These are phyloP conservation scores for Prunus fruticosa DNA, from an alignment of 306 rosid genomes.

Conservation along the genomic window DNA sequence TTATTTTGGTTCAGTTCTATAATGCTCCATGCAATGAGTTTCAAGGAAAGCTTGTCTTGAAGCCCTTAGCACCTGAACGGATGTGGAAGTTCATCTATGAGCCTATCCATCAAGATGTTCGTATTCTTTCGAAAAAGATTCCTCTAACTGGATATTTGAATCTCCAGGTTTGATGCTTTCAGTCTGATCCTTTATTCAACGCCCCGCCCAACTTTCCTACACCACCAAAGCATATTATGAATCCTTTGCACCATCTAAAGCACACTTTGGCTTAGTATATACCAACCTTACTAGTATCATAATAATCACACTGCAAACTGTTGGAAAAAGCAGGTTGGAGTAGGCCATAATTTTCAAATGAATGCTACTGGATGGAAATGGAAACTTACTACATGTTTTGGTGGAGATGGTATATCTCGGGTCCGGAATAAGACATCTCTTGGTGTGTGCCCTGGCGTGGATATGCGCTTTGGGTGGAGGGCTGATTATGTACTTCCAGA, in stretches of 20 bases:
- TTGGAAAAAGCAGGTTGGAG: constrained; percentile 64
- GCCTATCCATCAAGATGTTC: constrained; percentile 71
- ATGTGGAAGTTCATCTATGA: constrained; percentile 82
- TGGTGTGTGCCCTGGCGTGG: constrained; percentile 77
- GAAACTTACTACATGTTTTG: constrained; percentile 92
- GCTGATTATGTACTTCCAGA: constrained; percentile 94
- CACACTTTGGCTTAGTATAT: background rate
- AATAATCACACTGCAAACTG: constrained; percentile 8
- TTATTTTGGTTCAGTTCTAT: constrained; percentile 58
- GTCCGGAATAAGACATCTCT: constrained; percentile 74
- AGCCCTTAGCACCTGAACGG: constrained; percentile 78
- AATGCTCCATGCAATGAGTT: constrained; percentile 82
- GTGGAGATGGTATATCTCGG: constrained; percentile 90
- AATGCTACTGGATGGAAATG: constrained; percentile 96
- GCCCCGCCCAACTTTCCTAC: background rate
- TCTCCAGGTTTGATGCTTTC: constrained; percentile 68
- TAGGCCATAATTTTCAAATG: constrained; percentile 81
- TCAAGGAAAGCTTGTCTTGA: constrained; percentile 79
- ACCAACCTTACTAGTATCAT: background rate
- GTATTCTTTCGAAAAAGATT: constrained; percentile 82
- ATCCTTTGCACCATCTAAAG: background rate
- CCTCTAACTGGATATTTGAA: constrained; percentile 75
- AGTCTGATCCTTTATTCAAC: constrained; percentile 3
- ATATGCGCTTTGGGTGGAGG: constrained; percentile 92
- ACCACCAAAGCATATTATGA: background rate